Evolutionary conservation across 2,329 filamentous ascomycete genomes (phyloP).

Genomic region (Ophiocordyceps australis): DNA sequence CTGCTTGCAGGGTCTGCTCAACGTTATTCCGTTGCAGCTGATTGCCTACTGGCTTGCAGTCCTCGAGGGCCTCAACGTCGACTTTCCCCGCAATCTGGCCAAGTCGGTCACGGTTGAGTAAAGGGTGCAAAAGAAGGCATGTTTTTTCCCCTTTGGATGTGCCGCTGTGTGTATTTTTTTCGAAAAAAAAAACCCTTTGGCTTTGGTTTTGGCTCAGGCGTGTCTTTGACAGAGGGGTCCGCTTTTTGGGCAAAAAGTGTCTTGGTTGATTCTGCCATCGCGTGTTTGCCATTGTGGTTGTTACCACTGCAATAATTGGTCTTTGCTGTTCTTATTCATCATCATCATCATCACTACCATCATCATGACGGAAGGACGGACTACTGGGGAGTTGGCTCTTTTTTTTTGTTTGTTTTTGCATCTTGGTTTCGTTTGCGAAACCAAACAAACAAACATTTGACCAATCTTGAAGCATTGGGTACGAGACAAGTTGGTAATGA

Average conservation of each 20-base stretch:
- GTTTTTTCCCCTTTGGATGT: not conserved
- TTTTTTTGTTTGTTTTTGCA: not conserved
- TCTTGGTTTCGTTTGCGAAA: conserved; percentile 5
- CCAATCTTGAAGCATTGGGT: no score
- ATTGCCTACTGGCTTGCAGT: conserved; percentile 99
- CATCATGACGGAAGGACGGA: conserved; percentile 3
- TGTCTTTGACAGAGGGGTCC: conserved; percentile 1
- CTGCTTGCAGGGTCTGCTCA: conserved; percentile 86
- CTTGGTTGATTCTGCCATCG: conserved; percentile 1
- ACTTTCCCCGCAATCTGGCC: conserved; percentile 95
- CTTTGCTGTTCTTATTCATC: no score
- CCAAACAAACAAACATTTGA: no score
- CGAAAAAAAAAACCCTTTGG: not conserved
- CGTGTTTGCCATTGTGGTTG: no score
- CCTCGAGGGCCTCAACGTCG: conserved; percentile 87
- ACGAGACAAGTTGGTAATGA: no score
- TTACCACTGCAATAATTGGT: no score
- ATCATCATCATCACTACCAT: conserved; percentile 1
- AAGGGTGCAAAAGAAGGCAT: conserved; percentile 10
- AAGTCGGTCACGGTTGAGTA: conserved; percentile 99
- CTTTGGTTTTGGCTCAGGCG: conserved; percentile 3
- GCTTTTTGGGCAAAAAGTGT: conserved; percentile 1
- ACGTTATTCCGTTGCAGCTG: conserved; percentile 92
- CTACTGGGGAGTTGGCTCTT: conserved; percentile 6
- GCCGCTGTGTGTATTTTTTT: no score